Evolutionary conservation across 2,329 filamentous ascomycete species (phyloP), one percentile per base, ranked within the genome.

Genomic region (Exophiala spinifera): DNA sequence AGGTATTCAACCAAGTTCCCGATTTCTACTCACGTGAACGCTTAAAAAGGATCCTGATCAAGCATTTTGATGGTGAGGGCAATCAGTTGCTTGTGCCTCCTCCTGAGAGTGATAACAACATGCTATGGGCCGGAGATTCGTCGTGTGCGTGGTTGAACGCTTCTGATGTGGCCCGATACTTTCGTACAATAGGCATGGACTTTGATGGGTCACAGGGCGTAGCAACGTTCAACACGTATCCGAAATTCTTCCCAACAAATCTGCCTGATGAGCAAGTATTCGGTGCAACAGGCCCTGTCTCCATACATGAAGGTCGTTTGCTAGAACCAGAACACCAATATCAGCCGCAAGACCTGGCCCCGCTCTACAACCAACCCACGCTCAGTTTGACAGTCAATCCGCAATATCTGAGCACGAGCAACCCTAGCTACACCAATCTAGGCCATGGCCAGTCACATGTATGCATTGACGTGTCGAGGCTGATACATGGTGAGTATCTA

Each of bases 91-190:
- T 21, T 44, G n/a, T 17, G 40, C n/a, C 40, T 15, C 40, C 40
- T 15, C 40, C 40, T 15, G 40, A 44, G 40, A 44, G 40, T 20
- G 21, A 21, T 44, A 14, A 17, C 13, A 20, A 44, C 40, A 44
- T 15, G 40, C 21, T 20, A 44, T 14, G 19, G 40, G 15, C 19
- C n/a, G 40, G 40, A 44, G 40, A 20, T 15, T 17, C 20, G 4
- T 44, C 40, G n/a, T 21, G 19, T 44, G 40, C 40, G 15, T 44
- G 40, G 40, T 44, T 44, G 40, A 44, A 44, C 40, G 40, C 40
- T 20, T 44, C 40, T 44, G 40, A 44, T 20, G 40, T 44, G 13
- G 40, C 40, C 40, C 40, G 40, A 15, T 21, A 44, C 40, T 44
- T 44, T 44, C 40, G 40, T 20, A 44, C 40, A 21, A 44, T 44